These are phyloP conservation scores for Neurospora sp. DNA, from an alignment of 2,329 filamentous ascomycete species.

Conservation along the genomic window DNA sequence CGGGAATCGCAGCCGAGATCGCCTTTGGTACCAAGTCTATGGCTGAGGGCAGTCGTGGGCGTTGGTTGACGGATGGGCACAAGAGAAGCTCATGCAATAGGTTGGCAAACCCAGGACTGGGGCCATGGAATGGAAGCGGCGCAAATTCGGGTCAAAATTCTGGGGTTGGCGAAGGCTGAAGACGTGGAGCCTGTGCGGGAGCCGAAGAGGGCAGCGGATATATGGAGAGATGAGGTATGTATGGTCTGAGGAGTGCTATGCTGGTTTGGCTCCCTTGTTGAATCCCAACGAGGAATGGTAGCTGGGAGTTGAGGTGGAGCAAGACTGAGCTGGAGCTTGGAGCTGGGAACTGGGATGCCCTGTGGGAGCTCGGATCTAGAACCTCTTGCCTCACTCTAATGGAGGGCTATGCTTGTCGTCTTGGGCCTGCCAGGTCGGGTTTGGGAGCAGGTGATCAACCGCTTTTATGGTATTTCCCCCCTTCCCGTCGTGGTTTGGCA, in stretches of 20 bases:
- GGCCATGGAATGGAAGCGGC: conserved; percentile 11
- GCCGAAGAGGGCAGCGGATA: neutral
- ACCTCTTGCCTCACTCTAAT: neutral
- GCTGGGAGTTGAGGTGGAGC: neutral
- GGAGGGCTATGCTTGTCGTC: neutral
- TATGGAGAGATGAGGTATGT: neutral
- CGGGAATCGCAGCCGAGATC: conserved; percentile 10
- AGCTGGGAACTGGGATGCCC: neutral
- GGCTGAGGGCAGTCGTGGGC: neutral
- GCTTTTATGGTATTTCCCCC: neutral
- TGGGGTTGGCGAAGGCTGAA: neutral
- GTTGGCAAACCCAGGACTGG: conserved; percentile 4
- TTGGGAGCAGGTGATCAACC: neutral
- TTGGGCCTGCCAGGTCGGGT: neutral
- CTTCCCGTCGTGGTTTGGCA: neutral
- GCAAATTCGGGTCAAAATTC: neutral
- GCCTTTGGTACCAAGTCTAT: neutral
- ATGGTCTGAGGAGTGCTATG: neutral
- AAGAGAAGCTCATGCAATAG: conserved; percentile 5
- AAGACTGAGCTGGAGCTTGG: neutral
- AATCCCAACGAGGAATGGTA: neutral
- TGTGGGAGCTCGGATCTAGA: neutral
- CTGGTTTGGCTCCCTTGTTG: neutral
- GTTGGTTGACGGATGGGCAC: neutral
- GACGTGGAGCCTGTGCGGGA: neutral